Evolutionary conservation across 345 rosid species (phyloP).

Genomic region (Eucalyptus dawsonii): DNA sequence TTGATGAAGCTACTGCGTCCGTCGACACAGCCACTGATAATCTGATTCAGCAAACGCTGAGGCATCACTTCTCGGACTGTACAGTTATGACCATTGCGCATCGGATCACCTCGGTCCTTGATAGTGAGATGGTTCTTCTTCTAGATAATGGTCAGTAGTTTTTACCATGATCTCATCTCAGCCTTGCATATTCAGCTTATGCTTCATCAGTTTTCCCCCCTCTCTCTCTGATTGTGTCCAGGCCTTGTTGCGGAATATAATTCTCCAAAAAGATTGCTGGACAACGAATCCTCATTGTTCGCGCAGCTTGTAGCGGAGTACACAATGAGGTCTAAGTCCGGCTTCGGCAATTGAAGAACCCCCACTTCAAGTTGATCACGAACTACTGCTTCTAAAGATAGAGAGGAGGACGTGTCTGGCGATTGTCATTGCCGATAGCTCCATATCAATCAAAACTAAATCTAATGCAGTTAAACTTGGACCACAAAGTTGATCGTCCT

Average conservation of each 20-base stretch:
- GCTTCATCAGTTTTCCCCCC: background rate
- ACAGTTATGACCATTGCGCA: constrained; percentile 83
- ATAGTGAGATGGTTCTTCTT: constrained; percentile 80
- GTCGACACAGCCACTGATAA: constrained; percentile 87
- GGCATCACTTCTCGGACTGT: constrained; percentile 49
- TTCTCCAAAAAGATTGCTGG: constrained; percentile 2
- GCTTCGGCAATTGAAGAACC: background rate
- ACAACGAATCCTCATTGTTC: background rate
- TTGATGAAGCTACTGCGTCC: constrained; percentile 91
- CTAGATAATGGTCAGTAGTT: constrained; percentile 44
- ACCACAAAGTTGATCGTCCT: background rate
- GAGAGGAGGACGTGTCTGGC: background rate
- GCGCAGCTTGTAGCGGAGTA: background rate
- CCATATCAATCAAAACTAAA: background rate
- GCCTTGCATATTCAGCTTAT: background rate
- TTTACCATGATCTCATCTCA: background rate
- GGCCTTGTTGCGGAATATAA: background rate
- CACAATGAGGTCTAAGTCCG: background rate
- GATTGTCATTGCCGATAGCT: background rate
- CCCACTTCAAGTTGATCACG: background rate
- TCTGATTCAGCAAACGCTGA: constrained; percentile 64
- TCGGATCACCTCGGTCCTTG: constrained; percentile 79
- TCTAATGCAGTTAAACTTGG: background rate
- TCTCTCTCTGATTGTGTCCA: background rate
- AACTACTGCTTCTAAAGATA: background rate